These are phyloP conservation scores for Calonectria leucothoes DNA, from an alignment of 2,329 filamentous ascomycete species.

Conservation along the genomic window DNA sequence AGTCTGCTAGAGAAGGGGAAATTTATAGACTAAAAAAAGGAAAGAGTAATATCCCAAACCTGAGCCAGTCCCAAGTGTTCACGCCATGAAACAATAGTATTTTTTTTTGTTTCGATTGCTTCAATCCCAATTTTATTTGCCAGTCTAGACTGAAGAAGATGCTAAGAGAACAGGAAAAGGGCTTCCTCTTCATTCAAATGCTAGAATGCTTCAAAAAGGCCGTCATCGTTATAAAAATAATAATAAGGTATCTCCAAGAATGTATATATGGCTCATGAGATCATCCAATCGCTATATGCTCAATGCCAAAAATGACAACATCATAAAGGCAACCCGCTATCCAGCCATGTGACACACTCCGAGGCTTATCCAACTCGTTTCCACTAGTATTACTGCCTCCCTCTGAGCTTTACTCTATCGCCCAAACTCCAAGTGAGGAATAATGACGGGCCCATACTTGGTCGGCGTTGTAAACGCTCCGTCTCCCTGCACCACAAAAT, in stretches of 20 bases:
- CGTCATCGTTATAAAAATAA: conserved; percentile 27
- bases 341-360: background rate
- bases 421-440: conserved; percentile 86
- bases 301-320: conserved; percentile 13
- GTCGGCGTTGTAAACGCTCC: conserved; percentile 83
- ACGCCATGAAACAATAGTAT: background rate
- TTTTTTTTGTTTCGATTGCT: background rate
- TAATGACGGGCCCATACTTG: conserved; percentile 97
- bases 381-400: background rate
- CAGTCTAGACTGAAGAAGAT: background rate
- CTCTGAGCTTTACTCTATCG: conserved; percentile 37
- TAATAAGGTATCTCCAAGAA: conserved; percentile 37
- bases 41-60: background rate
- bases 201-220: background rate
- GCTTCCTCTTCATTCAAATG: background rate
- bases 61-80: background rate
- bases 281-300: conserved; percentile 34
- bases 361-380: background rate
- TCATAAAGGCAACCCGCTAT: background rate
- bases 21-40: background rate
- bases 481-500: conserved; percentile 97
- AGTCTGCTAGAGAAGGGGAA: conserved; percentile 25
- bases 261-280: conserved; percentile 35
- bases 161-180: conserved; percentile 21
- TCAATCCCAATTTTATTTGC: background rate